Conservation (phyloP, 495 filamentous ascomycete species). For the Penicillium daleae region DNA sequence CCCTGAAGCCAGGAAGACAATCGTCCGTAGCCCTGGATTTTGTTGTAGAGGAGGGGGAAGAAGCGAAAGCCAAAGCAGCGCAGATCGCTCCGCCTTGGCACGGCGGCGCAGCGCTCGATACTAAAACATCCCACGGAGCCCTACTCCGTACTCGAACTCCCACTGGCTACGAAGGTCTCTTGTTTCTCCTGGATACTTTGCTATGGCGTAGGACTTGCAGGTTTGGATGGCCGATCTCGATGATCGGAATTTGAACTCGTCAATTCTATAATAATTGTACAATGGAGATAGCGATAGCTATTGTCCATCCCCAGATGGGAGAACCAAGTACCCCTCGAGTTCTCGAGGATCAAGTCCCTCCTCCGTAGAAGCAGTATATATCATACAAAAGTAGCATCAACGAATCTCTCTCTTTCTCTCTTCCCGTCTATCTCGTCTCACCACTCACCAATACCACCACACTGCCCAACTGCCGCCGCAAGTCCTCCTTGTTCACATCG, state of each 20-base stretch:
- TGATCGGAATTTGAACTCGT: background rate
- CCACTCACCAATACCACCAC: conserved; percentile 78
- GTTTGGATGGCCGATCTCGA: background rate
- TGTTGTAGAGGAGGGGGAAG: conserved; percentile 14
- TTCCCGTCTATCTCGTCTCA: conserved; percentile 33
- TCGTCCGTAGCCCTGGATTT: conserved; percentile 1
- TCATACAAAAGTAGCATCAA: background rate
- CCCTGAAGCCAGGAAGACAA: conserved; percentile 1
- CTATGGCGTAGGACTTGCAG: background rate
- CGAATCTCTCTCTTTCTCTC: too few species aligned
- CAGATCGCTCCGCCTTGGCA: conserved; percentile 27
- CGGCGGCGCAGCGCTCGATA: conserved; percentile 2
- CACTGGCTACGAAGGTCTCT: background rate
- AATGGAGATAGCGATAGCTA: background rate
- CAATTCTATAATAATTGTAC: conserved; percentile 2
- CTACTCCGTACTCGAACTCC: background rate
- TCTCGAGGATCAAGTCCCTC: background rate
- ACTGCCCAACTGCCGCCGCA: conserved; percentile 86
- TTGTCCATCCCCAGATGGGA: background rate
- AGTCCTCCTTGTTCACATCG: conserved; percentile 93
- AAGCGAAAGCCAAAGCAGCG: conserved; percentile 10
- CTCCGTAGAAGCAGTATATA: background rate
- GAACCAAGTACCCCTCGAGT: too few species aligned
- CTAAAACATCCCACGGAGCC: background rate
- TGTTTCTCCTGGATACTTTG: background rate